Base-by-base conservation (phyloP, 1,284 basidiomycete species). In the Pyrrhoderma noxium region DNA sequence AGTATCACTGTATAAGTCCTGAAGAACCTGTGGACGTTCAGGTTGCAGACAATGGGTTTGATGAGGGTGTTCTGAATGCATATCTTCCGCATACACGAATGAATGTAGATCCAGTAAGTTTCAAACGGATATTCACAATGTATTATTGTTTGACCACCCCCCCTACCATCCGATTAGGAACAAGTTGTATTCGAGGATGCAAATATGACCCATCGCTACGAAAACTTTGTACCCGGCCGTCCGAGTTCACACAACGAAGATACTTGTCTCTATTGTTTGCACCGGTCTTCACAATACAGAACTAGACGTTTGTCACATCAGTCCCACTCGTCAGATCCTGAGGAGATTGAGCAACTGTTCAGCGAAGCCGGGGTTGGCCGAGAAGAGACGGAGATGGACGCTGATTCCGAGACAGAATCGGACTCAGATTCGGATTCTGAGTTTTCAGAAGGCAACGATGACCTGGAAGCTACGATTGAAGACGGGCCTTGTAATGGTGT, bases 1-100 rank as follows among this genome's bases (percentile, higher is more conserved):
- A 82, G 59, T 74, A 79, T 55, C 75, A 77, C 47, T 76, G 73
- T 54, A 68, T 76, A 57, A 68, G 66, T 31, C 71, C 73, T 31
- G 59, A 66, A 42, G 38, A 39, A 1, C 68, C 74, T 2, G 61
- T 64, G 1, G 63, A 8, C 49, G 44, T 38, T 59, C 57, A 5
- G 58, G 61, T 22, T 31, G 45, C 42, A 48, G 49, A 60, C 14
- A 65, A 61, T 27, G 63, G 59, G 23, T 60, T 70, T 53, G 73
- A 75, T 51, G 72, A 76, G 37, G 72, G 74, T 27, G 69, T 81
- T 53, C 61, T 64, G 37, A 77, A 80, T 48, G 82, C 73, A 9
- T 85, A 77, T 72, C 71, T 84, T 54, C 74, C 74, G 1, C 52
- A 44, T 35, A 8, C 57, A 3, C 56, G 61, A 3, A 46, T 57